phyloP scores from a whole-genome alignment of 2,329 filamentous ascomycete species.

The Penicillium decumbens region DNA sequence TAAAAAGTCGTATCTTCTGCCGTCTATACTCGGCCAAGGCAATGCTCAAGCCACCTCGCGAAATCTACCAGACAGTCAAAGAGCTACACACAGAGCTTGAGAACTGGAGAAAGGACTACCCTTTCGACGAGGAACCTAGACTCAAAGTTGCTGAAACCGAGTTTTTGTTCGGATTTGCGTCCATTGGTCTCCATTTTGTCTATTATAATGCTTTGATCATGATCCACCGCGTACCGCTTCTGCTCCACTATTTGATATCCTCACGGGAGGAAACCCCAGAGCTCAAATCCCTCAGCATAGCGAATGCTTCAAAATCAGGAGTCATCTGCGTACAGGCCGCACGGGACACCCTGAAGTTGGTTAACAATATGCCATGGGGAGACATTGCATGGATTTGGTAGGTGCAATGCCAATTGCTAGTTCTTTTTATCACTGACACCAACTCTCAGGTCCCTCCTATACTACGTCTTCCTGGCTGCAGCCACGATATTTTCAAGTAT shows the following conservation, averaged over 20 bases:
- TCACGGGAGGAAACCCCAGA: conserved; percentile 49
- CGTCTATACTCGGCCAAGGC: conserved; percentile 83
- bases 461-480: conserved; percentile 88
- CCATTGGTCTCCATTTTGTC: conserved; percentile 84
- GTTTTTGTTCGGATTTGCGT: conserved; percentile 80
- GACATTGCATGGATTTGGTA: conserved; percentile 92
- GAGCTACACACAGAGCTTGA: conserved; percentile 81
- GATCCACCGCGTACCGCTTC: conserved; percentile 91
- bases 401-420: conserved; percentile 31
- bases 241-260: conserved; percentile 83
- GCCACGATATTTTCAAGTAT: conserved; percentile 93
- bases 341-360: conserved; percentile 78
- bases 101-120: conserved; percentile 86
- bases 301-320: conserved; percentile 77
- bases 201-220: conserved; percentile 97
- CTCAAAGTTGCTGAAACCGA: conserved; percentile 83
- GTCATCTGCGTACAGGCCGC: conserved; percentile 84
- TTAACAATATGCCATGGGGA: conserved; percentile 90
- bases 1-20: conserved; percentile 88
- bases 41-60: conserved; percentile 70
- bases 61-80: conserved; percentile 83
- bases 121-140: conserved; percentile 80
- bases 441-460: conserved; percentile 67
- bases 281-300: conserved; percentile 67
- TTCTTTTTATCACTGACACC: background rate